Evolutionary conservation across 2,329 filamentous ascomycete species (phyloP).

Genomic region (Penicillium janthinellum): DNA sequence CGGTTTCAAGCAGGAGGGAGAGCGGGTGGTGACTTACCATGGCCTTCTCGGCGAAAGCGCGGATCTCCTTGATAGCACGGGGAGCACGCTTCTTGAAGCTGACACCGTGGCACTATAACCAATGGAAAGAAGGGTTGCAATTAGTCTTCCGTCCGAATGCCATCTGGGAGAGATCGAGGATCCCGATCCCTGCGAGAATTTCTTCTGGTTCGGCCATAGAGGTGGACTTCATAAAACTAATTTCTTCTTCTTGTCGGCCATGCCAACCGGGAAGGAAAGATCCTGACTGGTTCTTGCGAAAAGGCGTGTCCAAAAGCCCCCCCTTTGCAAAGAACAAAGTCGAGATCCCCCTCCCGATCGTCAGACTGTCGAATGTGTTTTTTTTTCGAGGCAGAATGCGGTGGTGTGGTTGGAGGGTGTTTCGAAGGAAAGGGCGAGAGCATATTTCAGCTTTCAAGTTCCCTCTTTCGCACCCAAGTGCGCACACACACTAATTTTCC

Average conservation of each 20-base stretch:
- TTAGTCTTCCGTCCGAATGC: slow-evolving; percentile 71
- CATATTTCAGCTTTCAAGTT: slow-evolving; percentile 6
- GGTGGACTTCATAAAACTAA: slow-evolving; percentile 74
- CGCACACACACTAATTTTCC: slow-evolving; percentile 23
- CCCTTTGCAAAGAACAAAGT: not conserved
- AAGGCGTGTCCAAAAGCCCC: not conserved
- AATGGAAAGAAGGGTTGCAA: slow-evolving; percentile 44
- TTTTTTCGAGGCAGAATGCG: slow-evolving; percentile 7
- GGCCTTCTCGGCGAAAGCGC: slow-evolving; percentile 84
- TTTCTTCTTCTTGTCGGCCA: slow-evolving; percentile 43
- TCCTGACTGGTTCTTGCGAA: too few species aligned
- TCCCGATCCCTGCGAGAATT: slow-evolving; percentile 19
- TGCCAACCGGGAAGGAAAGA: not conserved
- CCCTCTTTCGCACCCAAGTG: slow-evolving; percentile 7
- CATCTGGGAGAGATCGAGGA: slow-evolving; percentile 31
- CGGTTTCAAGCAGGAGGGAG: too few species aligned
- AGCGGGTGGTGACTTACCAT: slow-evolving; percentile 71
- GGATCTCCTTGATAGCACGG: slow-evolving; percentile 99
- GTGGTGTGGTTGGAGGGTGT: slow-evolving; percentile 15
- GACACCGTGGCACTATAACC: slow-evolving; percentile 83
- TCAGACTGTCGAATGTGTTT: not conserved
- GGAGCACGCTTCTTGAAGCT: slow-evolving; percentile 99
- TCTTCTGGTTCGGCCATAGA: slow-evolving; percentile 49
- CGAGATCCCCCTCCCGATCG: not conserved
- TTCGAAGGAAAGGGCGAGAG: slow-evolving; percentile 2